Evolutionary conservation across 306 rosid species (phyloP).

Genomic region (Malus sylvestris): DNA sequence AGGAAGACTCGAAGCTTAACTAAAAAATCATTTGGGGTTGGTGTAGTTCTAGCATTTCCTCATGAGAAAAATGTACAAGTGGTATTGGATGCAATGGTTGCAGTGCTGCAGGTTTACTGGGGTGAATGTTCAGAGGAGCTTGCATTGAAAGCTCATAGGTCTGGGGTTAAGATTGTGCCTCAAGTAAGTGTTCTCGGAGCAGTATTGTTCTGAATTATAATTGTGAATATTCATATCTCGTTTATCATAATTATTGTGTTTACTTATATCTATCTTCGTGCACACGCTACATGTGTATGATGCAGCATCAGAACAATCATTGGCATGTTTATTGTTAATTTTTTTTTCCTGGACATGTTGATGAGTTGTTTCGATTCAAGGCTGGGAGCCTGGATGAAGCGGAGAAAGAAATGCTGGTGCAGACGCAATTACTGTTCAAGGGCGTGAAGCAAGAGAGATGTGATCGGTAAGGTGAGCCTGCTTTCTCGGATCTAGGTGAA

Average conservation of each 20-base stretch:
- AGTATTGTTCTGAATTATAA: not conserved
- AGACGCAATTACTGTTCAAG: conserved; percentile 83
- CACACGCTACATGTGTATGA: too few relatives aligned
- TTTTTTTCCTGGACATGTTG: not conserved
- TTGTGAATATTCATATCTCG: not conserved
- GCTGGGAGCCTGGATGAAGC: conserved; percentile 54
- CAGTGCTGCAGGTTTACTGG: conserved; percentile 73
- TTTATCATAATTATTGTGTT: not conserved
- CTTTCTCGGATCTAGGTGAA: conserved; percentile 2
- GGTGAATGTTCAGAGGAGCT: conserved; percentile 66
- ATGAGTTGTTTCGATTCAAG: conserved; percentile 31
- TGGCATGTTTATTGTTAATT: not conserved
- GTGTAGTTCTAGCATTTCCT: conserved; percentile 73
- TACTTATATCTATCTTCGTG: not conserved
- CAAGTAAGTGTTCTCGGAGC: conserved; percentile 43
- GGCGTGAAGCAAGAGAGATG: conserved; percentile 90
- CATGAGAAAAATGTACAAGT: conserved; percentile 61
- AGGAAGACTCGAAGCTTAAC: conserved; percentile 55
- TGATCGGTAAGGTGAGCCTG: conserved; percentile 62
- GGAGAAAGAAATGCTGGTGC: conserved; percentile 54
- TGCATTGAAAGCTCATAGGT: conserved; percentile 51
- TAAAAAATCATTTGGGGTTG: conserved; percentile 77
- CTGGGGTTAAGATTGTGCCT: conserved; percentile 76
- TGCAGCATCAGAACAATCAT: not conserved
- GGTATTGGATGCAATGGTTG: conserved; percentile 69